phyloP scores from a whole-genome alignment of 1,139 yeast genomes.

The Torulaspora globosa region DNA sequence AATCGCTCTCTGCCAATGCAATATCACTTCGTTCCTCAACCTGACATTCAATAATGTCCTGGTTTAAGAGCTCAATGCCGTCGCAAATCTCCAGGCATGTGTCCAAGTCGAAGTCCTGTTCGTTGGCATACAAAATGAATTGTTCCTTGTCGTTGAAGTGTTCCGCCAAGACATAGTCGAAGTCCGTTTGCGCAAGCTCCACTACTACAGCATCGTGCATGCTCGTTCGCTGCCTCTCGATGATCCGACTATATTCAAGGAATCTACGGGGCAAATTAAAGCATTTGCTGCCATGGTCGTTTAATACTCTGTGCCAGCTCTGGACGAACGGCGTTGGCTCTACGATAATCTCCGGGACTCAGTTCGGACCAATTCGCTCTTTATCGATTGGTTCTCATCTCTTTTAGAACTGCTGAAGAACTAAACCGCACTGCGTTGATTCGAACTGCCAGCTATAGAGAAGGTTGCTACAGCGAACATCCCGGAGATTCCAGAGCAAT shows the following conservation, averaged over 20 bases:
- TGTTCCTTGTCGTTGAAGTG: slow-evolving; percentile 16
- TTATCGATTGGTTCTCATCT: too few species aligned
- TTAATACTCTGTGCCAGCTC: background rate
- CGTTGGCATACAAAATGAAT: slow-evolving; percentile 11
- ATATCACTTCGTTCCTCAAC: slow-evolving; percentile 1
- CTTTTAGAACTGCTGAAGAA: too few species aligned
- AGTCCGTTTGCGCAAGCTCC: background rate
- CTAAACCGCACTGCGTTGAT: too few species aligned
- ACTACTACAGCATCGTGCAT: slow-evolving; percentile 3
- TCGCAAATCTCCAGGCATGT: slow-evolving; percentile 18
- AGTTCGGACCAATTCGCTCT: background rate
- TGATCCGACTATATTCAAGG: background rate
- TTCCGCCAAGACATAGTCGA: background rate
- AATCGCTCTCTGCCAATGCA: slow-evolving; percentile 4
- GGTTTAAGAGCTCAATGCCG: slow-evolving; percentile 13
- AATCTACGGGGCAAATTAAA: background rate
- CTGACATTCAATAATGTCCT: slow-evolving; percentile 3
- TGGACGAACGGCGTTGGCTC: background rate
- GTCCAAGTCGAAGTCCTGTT: slow-evolving; percentile 19
- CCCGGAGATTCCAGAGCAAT: too few species aligned
- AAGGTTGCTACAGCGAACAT: too few species aligned
- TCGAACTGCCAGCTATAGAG: too few species aligned
- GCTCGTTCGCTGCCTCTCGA: background rate
- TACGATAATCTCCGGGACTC: background rate
- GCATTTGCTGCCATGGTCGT: background rate